Evolutionary conservation across 2,329 filamentous ascomycete genomes (phyloP).

Genomic region (Aspergillus fischeri): DNA sequence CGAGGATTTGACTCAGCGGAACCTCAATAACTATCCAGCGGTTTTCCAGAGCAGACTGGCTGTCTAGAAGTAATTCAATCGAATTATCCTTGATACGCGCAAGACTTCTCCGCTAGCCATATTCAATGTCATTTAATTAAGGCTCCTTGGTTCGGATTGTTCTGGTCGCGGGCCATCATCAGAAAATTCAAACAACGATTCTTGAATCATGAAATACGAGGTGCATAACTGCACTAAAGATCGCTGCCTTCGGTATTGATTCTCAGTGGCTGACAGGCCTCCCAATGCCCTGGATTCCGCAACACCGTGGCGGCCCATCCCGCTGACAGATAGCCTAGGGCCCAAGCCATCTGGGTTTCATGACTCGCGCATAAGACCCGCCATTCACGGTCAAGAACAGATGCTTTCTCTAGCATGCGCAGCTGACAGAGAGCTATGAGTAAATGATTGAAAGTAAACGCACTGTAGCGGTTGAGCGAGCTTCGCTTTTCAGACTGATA

Average conservation of each 20-base stretch:
- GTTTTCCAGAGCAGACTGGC: neutral
- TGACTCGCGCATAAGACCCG: neutral
- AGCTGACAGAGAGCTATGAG: neutral
- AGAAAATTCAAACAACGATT: neutral
- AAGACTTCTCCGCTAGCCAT: neutral
- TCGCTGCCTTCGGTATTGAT: neutral
- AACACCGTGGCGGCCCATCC: neutral
- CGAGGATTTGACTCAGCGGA: slow-evolving; percentile 6
- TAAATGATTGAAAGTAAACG: neutral
- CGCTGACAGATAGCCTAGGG: neutral
- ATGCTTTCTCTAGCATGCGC: neutral
- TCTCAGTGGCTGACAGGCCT: neutral
- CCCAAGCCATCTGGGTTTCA: neutral
- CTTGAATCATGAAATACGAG: neutral
- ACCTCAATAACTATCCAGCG: neutral
- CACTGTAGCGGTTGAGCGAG: neutral
- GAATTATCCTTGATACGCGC: neutral
- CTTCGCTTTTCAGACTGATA: neutral
- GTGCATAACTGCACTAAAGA: neutral
- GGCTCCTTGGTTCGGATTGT: neutral
- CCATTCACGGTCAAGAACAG: neutral
- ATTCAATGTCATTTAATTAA: neutral
- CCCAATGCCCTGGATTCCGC: neutral
- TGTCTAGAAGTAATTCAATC: neutral
- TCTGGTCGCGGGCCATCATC: neutral